phyloP scores from a whole-genome alignment of 345 rosid genomes.

The Euphorbia lathyris region DNA sequence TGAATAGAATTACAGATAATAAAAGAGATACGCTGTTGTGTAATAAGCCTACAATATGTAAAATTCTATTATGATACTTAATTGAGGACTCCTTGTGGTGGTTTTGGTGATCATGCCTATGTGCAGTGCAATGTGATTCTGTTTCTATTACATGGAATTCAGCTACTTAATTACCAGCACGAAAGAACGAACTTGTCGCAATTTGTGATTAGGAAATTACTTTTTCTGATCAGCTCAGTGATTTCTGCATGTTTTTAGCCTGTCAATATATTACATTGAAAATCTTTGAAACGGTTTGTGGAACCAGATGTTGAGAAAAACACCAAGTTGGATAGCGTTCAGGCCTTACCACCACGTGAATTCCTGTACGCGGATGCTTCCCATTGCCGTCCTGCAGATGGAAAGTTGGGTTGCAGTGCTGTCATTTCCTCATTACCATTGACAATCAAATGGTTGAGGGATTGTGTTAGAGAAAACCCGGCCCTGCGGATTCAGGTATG shows the following conservation, averaged over 20 bases:
- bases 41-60: too few relatives aligned
- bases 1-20: neutral
- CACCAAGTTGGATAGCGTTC: conserved; percentile 22
- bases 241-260: neutral
- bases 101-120: too few relatives aligned
- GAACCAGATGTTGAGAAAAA: conserved; percentile 48
- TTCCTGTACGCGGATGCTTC: conserved; percentile 56
- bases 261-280: too few relatives aligned
- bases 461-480: conserved; percentile 61
- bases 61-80: too few relatives aligned
- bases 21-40: neutral
- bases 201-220: neutral
- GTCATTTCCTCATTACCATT: conserved; percentile 71
- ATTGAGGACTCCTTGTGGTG: neutral
- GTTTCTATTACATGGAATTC: too few relatives aligned
- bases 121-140: too few relatives aligned
- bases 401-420: conserved; percentile 44
- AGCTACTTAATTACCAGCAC: too few relatives aligned
- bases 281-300: neutral
- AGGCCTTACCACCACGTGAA: conserved; percentile 47
- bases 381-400: conserved; percentile 34
- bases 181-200: neutral
- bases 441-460: conserved; percentile 74
- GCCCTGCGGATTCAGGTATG: conserved; percentile 63
- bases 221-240: neutral